Evolutionary conservation across 192 early-diverging fungal species (phyloP).

Genomic region (Lobosporangium transversale): DNA sequence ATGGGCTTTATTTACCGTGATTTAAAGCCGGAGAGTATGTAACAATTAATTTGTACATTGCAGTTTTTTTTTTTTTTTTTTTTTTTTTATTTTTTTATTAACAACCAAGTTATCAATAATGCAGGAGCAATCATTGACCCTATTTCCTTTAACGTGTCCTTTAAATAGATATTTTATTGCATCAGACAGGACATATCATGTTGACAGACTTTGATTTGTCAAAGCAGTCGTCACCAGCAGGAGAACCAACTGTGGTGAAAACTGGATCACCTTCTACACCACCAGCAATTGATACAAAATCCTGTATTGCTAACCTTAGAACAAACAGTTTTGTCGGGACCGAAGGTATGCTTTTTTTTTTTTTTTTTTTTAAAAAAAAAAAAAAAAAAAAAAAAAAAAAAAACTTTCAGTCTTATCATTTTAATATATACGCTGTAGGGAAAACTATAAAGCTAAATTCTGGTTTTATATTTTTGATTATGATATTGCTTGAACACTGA

Average conservation of each 20-base stretch:
- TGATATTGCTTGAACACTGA: no score
- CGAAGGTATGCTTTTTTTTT: conserved; percentile 63
- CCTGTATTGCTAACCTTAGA: conserved; percentile 85
- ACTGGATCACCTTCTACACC: conserved; percentile 66
- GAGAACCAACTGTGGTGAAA: conserved; percentile 75
- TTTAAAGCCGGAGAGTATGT: conserved; percentile 95
- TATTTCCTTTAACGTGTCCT: no score
- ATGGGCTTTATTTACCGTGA: conserved; percentile 98
- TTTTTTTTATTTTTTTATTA: no score
- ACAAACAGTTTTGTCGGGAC: conserved; percentile 99
- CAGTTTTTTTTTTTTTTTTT: not conserved
- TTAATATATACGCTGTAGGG: no score
- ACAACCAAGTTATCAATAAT: no score
- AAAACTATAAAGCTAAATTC: no score
- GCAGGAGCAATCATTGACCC: not conserved
- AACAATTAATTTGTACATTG: conserved; percentile 10
- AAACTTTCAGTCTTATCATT: no score
- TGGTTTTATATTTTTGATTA: no score
- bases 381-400: no score
- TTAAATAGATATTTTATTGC: conserved; percentile 90
- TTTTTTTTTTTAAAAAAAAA: no score
- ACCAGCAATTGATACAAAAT: conserved; percentile 88
- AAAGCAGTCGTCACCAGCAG: conserved; percentile 89
- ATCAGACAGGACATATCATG: conserved; percentile 98
- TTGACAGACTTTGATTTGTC: conserved; percentile 96